Conservation (phyloP, 306 rosid genomes). For the Fagus sylvatica region DNA sequence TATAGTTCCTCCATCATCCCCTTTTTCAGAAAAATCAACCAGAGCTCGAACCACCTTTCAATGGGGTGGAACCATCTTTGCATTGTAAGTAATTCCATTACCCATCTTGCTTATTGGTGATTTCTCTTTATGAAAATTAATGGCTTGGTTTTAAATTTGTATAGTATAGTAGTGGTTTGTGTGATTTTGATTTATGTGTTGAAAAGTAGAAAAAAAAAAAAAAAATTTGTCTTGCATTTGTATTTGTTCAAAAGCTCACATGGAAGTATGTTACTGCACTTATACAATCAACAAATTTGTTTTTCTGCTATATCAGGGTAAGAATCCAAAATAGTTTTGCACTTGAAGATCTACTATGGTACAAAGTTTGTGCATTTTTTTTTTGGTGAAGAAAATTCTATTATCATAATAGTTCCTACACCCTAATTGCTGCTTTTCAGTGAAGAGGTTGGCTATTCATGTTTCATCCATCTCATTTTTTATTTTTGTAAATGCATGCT, state of each 20-base stretch:
- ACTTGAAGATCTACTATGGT: neutral
- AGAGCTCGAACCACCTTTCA: constrained; percentile 31
- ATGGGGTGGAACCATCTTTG: constrained; percentile 52
- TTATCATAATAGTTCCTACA: neutral
- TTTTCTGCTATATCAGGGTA: neutral
- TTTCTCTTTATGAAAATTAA: neutral
- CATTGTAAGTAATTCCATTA: constrained; percentile 31
- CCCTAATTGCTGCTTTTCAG: neutral
- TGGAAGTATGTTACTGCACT: too few relatives aligned
- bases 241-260: neutral
- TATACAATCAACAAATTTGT: neutral
- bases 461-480: neutral
- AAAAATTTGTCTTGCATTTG: neutral
- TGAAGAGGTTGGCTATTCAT: neutral
- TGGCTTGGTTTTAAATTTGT: neutral
- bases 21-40: constrained; percentile 15
- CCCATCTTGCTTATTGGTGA: neutral
- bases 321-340: neutral
- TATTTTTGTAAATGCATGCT: neutral
- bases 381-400: neutral
- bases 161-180: neutral
- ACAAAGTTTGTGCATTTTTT: neutral
- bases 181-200: neutral
- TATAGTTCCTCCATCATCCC: neutral
- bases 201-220: neutral